phyloP scores from a whole-genome alignment of 495 filamentous ascomycete species.

The Penicillium bialowiezense region DNA sequence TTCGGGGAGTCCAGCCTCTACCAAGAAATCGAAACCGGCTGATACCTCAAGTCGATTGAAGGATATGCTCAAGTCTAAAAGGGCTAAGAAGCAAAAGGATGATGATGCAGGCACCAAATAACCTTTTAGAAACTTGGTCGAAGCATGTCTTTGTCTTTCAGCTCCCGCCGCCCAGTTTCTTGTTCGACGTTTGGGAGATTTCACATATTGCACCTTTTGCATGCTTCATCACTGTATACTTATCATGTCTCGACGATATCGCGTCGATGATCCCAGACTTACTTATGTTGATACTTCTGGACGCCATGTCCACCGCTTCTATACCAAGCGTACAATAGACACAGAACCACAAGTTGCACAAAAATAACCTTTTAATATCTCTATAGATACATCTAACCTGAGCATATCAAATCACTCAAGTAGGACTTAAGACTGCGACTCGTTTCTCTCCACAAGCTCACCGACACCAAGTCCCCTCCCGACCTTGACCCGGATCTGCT shows the following conservation, averaged over 20 bases:
- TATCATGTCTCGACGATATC: too few relatives aligned
- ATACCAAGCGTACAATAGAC: too few relatives aligned
- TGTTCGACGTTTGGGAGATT: neutral
- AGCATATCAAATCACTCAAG: neutral
- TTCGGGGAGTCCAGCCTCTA: constrained; percentile 5
- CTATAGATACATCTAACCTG: too few relatives aligned
- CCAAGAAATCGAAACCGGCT: constrained; percentile 16
- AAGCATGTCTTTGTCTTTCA: neutral
- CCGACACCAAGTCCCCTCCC: constrained; percentile 78
- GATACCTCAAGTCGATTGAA: constrained; percentile 17
- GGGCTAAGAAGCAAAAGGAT: constrained; percentile 22
- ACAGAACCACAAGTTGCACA: too few relatives aligned
- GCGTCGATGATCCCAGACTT: too few relatives aligned
- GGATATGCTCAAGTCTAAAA: constrained; percentile 20
- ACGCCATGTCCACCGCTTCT: too few relatives aligned
- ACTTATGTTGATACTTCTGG: too few relatives aligned
- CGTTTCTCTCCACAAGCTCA: constrained; percentile 81
- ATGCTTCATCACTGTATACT: neutral
- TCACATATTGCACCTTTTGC: too few relatives aligned
- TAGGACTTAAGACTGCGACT: constrained; percentile 28
- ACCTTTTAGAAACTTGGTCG: constrained; percentile 1
- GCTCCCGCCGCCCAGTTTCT: neutral
- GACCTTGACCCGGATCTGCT: constrained; percentile 69
- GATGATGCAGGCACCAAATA: constrained; percentile 7
- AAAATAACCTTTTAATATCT: too few relatives aligned